These are phyloP conservation scores for Yamadazyma kitorensis DNA, from an alignment of 805 yeast genomes.

Conservation along the genomic window DNA sequence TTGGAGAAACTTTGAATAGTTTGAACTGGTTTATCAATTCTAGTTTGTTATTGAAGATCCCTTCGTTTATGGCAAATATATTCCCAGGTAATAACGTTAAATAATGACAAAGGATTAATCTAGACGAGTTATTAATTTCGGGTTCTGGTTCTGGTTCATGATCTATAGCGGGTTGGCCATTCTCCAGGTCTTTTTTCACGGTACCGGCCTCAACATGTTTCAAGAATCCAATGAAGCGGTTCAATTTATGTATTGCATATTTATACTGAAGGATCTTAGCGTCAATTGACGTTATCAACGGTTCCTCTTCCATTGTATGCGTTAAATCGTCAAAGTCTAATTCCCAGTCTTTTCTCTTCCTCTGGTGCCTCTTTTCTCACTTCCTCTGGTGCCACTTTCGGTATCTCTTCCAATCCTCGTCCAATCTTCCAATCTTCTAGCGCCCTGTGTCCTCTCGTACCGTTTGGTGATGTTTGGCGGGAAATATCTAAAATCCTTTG, in stretches of 20 bases:
- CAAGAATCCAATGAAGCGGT: constrained; percentile 33
- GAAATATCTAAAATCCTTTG: no score
- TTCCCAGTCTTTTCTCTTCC: no score
- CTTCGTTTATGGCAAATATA: constrained; percentile 37
- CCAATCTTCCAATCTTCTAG: no score
- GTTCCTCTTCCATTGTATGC: no score
- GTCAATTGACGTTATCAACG: constrained; percentile 47
- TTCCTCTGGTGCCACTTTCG: no score
- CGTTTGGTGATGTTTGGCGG: no score
- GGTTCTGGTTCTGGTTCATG: neutral
- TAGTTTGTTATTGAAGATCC: constrained; percentile 25
- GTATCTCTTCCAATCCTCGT: no score
- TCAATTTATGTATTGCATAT: constrained; percentile 49
- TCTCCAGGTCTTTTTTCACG: neutral
- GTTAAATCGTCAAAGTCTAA: no score
- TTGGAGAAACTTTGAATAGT: constrained; percentile 20
- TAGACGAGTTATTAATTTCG: constrained; percentile 15
- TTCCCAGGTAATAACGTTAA: constrained; percentile 28
- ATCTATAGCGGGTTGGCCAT: neutral
- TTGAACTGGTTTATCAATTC: constrained; percentile 27
- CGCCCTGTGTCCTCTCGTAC: no score
- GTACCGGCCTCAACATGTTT: constrained; percentile 6
- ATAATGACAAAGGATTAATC: constrained; percentile 24
- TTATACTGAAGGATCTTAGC: constrained; percentile 58
- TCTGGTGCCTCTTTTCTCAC: no score